Evolutionary conservation across 176 grass and related monocot species (phyloP), one percentile per base, ranked within the genome.

Genomic region (Poa annua): DNA sequence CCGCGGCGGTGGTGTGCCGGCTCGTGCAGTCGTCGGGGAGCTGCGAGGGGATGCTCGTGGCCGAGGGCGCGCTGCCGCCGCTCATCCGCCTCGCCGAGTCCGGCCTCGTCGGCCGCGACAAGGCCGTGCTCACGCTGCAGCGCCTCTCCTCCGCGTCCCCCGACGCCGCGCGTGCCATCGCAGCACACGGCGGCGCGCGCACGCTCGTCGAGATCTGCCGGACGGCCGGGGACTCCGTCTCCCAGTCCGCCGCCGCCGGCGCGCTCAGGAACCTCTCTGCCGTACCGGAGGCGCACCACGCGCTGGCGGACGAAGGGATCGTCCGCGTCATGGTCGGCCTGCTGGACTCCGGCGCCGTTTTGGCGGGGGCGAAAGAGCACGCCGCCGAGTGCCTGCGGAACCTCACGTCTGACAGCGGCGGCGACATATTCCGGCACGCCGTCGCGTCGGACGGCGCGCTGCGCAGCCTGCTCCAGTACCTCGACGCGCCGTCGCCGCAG

Each of bases 1-100:
- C 93, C 3, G 91, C 96, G 35, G 71, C 87, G 1, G 89, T 90
- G 8, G 45, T 96, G 8, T 93, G 91, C 83, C 86, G 69, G 21
- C 64, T 96, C 4, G 89, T 89, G 0, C 89, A 90, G 56, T 90
- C 91, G 3, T 29, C 29, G n/a, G 93, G 89, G 4, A 80, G 34
- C 75, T 89, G 87, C 29, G 93, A 99, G 38, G 78, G 3, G 12
- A 71, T 99, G 50, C 87, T 99, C 2, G 83, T 99, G 36, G 94
- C 91, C 0, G 93, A 99, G 78, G 96, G 91, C 16, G 89, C 84
- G 42, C 74, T 99, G 52, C 85, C 93, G 55, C 93, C 93, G 54
- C 85, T 99, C 29, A 80, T 99, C 87, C 71, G 93, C 50, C n/a
- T 99, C 22, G 89, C 93, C n/a, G 96, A 99, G 78, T 96, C 87